Percentiles rank a stretch among this genome's conserved stretches.
phyloP scores from a whole-genome alignment of 2,329 filamentous ascomycete genomes.

The Neofusicoccum laricinum region DNA sequence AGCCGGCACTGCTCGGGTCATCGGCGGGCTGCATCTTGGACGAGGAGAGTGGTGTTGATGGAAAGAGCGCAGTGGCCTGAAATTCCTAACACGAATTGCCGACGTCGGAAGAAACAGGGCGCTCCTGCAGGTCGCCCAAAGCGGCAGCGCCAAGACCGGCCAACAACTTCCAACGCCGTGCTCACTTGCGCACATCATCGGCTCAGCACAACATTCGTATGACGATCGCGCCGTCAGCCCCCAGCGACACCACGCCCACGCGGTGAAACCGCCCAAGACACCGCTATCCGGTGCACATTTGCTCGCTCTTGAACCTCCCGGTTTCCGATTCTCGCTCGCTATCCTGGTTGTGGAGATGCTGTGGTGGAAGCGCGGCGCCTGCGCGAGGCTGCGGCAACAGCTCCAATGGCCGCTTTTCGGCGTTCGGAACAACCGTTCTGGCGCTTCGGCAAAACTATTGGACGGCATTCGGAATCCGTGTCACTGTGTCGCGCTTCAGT shows the following conservation, averaged over 20 bases:
- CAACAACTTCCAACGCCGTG: neutral
- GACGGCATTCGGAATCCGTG: too few relatives aligned
- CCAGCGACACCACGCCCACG: neutral
- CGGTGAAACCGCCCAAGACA: neutral
- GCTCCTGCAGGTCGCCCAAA: neutral
- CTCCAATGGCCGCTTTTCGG: neutral
- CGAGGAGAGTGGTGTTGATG: too few relatives aligned
- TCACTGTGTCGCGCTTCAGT: too few relatives aligned
- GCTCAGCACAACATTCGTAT: neutral
- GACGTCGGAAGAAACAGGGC: neutral
- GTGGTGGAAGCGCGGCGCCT: neutral
- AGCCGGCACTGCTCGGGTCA: too few relatives aligned
- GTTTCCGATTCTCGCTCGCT: neutral
- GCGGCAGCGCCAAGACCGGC: neutral
- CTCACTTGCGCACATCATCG: slow-evolving; percentile 8
- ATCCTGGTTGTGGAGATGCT: neutral
- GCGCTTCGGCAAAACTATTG: too few relatives aligned
- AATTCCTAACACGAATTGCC: too few relatives aligned
- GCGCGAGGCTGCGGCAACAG: too few relatives aligned
- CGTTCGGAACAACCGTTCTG: neutral
- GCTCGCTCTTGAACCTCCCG: neutral
- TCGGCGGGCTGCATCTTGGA: too few relatives aligned
- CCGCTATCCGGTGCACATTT: neutral
- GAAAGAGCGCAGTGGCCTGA: too few relatives aligned
- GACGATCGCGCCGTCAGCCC: neutral